Percentiles rank a stretch among this genome's conserved stretches.
Conservation (phyloP, 345 rosid genomes). For the Syzygium aromaticum region DNA sequence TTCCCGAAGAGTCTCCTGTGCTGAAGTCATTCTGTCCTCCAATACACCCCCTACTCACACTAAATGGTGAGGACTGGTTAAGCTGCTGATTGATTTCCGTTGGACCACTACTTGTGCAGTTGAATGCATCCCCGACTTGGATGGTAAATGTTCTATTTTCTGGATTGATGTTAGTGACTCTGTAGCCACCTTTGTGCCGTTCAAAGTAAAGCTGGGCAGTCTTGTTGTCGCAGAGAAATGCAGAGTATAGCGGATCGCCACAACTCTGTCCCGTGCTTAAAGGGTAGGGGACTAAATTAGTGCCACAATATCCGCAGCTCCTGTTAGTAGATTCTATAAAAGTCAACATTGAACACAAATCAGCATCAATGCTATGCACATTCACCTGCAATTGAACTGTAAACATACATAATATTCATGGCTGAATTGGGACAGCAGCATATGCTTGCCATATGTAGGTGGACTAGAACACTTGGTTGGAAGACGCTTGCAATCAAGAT, state of each 20-base stretch:
- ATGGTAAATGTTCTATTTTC: background rate
- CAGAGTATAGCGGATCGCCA: slow-evolving; percentile 17
- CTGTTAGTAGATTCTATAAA: background rate
- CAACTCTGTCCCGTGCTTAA: slow-evolving; percentile 7
- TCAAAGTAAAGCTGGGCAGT: slow-evolving; percentile 3
- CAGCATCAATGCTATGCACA: background rate
- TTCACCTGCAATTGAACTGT: background rate
- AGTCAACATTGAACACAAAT: background rate
- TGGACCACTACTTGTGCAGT: background rate
- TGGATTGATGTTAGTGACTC: background rate
- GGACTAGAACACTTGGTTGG: background rate
- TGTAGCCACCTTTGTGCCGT: background rate
- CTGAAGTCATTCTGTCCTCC: background rate
- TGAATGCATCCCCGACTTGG: background rate
- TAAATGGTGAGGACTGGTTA: background rate
- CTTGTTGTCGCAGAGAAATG: background rate
- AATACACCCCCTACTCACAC: background rate
- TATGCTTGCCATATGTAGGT: background rate
- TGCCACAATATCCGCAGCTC: slow-evolving; percentile 16
- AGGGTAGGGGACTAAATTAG: slow-evolving; percentile 18
- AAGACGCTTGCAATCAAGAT: background rate
- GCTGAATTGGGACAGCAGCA: background rate
- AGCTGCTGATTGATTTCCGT: background rate
- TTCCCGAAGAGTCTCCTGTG: background rate
- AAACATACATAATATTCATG: background rate